Base-by-base conservation (phyloP, 768 basidiomycete species). In the Tulasnella sp. region DNA sequence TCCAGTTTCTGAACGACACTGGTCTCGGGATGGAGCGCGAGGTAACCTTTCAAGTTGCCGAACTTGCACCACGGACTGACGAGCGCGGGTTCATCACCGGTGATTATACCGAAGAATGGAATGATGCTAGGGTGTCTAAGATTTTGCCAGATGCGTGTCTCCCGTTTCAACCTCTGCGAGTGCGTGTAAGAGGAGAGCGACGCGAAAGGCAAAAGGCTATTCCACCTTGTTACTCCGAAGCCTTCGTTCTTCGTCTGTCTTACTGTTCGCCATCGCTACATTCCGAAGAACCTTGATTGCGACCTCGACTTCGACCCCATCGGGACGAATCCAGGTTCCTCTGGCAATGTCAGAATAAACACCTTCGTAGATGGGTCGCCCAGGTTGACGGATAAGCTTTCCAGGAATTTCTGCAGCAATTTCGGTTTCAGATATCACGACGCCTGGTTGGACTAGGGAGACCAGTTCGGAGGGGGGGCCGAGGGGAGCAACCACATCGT, bases 41-140 rank as follows among this genome's bases (percentile, higher is more conserved):
- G 43, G n/a, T 57, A 57, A 5, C 34, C 2, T 32, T 9, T 23
- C 25, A 57, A 25, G 42, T 57, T 57, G 0, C 55, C 55, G n/a
- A 46, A 14, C n/a, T 19, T 15, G 17, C 42, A 57, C 55, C 55
- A 57, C 6, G 42, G 55, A 35, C 27, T 46, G 55, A 57, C 31
- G 12, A 57, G 46, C 4, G 23, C 15, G 3, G 54, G 54, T 35
- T 43, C 40, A 27, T 34, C 54, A 17, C 19, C 23, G 21, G 19
- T 12, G 17, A 25, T 50, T 5, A 15, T 23, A 14, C 43, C 43
- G 12, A 12, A 17, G 43, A 45, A 45, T 12, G 43, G 23, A 15
- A 23, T 21, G 8, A 45, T 45, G n/a, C 31, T 45, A 14, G 14
- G 14, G 43, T 45, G 43, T 29, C 31, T 45, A 23, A 29, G 23